A percentile compares a stretch with the other conserved stretches of the same genome.
phyloP scores from a whole-genome alignment of 192 early-diverging fungal species.

The Rhizophlyctis rosea region DNA sequence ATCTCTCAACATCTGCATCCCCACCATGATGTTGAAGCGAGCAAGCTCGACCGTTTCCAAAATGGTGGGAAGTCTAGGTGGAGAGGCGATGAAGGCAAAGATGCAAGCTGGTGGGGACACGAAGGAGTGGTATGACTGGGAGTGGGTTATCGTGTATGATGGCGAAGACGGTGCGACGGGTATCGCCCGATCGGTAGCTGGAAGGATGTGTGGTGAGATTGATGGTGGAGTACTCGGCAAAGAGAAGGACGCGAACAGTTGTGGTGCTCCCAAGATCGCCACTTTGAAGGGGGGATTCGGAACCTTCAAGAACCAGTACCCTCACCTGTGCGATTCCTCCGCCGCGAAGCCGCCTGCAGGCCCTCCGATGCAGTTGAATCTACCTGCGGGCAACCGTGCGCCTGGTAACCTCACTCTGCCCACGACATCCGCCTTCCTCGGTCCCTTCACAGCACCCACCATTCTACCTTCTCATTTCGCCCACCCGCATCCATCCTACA shows the following conservation, averaged over 20 bases:
- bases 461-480: no score
- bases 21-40: slow-evolving; percentile 71
- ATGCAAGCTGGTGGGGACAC: slow-evolving; percentile 37
- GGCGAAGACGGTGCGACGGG: slow-evolving; percentile 28
- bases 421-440: no score
- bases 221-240: slow-evolving; percentile 11
- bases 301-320: slow-evolving; percentile 11
- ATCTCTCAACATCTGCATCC: slow-evolving; percentile 67
- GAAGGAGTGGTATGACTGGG: slow-evolving; percentile 41
- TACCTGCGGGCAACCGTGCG: no score
- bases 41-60: slow-evolving; percentile 47
- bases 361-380: no score
- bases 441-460: no score
- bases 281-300: slow-evolving; percentile 26
- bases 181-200: no score
- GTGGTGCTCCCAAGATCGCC: slow-evolving; percentile 17
- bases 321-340: slow-evolving; percentile 22
- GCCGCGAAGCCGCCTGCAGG: slow-evolving; percentile 21
- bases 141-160: slow-evolving; percentile 67
- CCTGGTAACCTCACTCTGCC: no score
- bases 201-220: no score
- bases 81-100: no score
- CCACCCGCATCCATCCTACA: no score
- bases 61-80: slow-evolving; percentile 50
- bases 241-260: slow-evolving; percentile 2